Evolutionary conservation across 2,329 filamentous ascomycete species (phyloP).

Genomic region (Penicillium sp.): DNA sequence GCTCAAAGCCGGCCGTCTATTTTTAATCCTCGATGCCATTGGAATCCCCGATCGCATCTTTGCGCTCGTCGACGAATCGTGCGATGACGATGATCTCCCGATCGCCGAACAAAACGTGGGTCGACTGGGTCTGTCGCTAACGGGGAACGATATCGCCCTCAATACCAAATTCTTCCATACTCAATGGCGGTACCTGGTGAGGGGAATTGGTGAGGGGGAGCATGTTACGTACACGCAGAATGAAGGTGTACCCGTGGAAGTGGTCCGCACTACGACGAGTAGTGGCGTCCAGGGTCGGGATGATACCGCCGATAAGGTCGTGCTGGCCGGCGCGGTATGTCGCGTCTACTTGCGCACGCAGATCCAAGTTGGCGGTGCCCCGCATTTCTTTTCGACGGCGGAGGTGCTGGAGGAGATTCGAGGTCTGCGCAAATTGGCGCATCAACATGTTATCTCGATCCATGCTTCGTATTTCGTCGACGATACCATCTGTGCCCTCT

Average conservation of each 20-base stretch:
- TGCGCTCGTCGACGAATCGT: constrained; percentile 64
- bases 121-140: constrained; percentile 59
- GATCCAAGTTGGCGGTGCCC: constrained; percentile 45
- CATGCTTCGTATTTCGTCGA: constrained; percentile 54
- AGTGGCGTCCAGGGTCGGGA: constrained; percentile 42
- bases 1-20: constrained; percentile 62
- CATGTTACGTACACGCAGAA: constrained; percentile 65
- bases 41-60: constrained; percentile 70
- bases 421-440: constrained; percentile 46
- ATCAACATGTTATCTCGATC: constrained; percentile 53
- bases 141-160: constrained; percentile 52
- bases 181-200: constrained; percentile 65
- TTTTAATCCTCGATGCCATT: constrained; percentile 64
- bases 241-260: constrained; percentile 65
- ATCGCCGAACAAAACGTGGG: constrained; percentile 61
- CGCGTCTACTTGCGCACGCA: constrained; percentile 47
- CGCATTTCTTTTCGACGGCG: constrained; percentile 46
- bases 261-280: constrained; percentile 51
- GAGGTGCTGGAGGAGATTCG: constrained; percentile 50
- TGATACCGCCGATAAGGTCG: constrained; percentile 47
- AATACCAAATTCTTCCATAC: constrained; percentile 64
- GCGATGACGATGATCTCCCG: constrained; percentile 67
- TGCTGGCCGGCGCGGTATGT: constrained; percentile 46
- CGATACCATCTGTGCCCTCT: constrained; percentile 51
- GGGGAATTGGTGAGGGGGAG: constrained; percentile 60